Evolutionary conservation across 2,329 filamentous ascomycete species (phyloP).

Genomic region (Exophiala sp.): DNA sequence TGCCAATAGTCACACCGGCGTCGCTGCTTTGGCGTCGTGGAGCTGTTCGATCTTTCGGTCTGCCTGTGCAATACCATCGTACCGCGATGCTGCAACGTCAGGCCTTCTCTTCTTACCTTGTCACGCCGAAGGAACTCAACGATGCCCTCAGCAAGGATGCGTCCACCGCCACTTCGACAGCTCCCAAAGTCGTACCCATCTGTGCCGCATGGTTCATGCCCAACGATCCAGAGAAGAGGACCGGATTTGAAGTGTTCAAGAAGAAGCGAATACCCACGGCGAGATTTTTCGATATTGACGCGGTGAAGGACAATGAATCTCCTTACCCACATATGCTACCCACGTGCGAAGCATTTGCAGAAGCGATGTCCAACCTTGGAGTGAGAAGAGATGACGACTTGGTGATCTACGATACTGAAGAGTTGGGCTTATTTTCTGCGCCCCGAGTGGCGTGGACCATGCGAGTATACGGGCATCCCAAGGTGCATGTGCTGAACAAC

Average conservation of each 20-base stretch:
- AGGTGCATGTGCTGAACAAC: conserved; percentile 89
- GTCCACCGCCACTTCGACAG: conserved; percentile 69
- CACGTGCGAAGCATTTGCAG: conserved; percentile 69
- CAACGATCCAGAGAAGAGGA: conserved; percentile 69
- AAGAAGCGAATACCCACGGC: conserved; percentile 79
- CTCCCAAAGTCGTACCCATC: conserved; percentile 77
- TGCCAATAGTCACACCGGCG: conserved; percentile 4
- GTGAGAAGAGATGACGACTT: conserved; percentile 82
- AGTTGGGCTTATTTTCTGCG: conserved; percentile 89
- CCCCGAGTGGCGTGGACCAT: conserved; percentile 93
- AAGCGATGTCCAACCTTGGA: conserved; percentile 81
- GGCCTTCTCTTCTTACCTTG: conserved; percentile 70
- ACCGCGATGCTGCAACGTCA: conserved; percentile 35
- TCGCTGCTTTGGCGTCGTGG: conserved; percentile 9
- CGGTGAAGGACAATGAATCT: conserved; percentile 76
- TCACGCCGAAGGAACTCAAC: conserved; percentile 75
- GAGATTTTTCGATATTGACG: conserved; percentile 94
- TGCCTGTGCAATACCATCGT: conserved; percentile 27
- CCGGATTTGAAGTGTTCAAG: conserved; percentile 72
- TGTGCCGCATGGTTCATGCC: conserved; percentile 96
- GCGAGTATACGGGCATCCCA: conserved; percentile 78
- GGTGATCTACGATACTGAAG: conserved; percentile 88
- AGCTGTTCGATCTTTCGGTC: conserved; percentile 22
- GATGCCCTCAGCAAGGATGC: conserved; percentile 78
- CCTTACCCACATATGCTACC: conserved; percentile 97